Percentiles rank a stretch among this genome's conserved stretches.
phyloP scores from a whole-genome alignment of 2,329 filamentous ascomycete species.

The Nemania diffusa region DNA sequence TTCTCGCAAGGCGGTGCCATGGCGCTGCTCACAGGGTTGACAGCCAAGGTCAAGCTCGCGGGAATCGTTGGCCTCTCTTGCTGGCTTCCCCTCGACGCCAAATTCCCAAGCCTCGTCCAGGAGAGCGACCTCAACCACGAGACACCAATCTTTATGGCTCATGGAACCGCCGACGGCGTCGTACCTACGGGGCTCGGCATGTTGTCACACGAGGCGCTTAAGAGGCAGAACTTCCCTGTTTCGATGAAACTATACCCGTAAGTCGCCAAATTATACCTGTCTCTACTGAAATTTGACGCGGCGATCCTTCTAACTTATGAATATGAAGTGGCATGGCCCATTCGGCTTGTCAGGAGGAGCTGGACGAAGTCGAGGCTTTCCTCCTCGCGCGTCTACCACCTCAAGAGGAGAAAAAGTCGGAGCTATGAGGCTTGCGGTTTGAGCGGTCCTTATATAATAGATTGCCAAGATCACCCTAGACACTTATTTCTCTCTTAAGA shows the following conservation, averaged over 20 bases:
- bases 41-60: conserved; percentile 77
- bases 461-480: neutral
- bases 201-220: conserved; percentile 73
- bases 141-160: conserved; percentile 88
- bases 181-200: conserved; percentile 76
- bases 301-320: conserved; percentile 20
- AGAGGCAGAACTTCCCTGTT: conserved; percentile 76
- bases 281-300: conserved; percentile 15
- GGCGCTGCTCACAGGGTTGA: conserved; percentile 82
- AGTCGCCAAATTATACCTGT: conserved; percentile 46
- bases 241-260: conserved; percentile 81
- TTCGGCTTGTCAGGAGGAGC: conserved; percentile 79
- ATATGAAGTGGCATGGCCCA: conserved; percentile 73
- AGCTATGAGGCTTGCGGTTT: conserved; percentile 44
- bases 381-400: conserved; percentile 59
- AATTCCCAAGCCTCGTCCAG: conserved; percentile 67
- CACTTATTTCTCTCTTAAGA: neutral
- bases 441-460: neutral
- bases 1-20: conserved; percentile 92
- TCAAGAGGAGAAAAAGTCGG: conserved; percentile 53
- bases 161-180: conserved; percentile 81
- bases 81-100: conserved; percentile 78
- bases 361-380: conserved; percentile 80
- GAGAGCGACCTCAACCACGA: conserved; percentile 70
- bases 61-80: conserved; percentile 87